Conservation (phyloP, 305 asterid species). For the Fraxinus greggii region DNA sequence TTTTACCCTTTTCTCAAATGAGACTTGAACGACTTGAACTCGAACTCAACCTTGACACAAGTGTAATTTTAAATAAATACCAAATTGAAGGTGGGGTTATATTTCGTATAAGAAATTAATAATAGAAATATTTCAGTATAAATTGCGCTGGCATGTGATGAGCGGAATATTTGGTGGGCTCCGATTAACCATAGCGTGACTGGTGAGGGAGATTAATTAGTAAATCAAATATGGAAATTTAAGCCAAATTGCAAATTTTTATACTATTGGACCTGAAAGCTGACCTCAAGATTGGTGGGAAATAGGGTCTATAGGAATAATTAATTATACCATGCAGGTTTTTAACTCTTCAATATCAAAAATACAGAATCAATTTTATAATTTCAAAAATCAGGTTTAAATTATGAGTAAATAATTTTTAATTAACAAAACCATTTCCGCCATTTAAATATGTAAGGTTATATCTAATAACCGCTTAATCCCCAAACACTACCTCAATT, state of each 20-base stretch:
- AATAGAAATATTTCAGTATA: background rate
- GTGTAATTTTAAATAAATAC: background rate
- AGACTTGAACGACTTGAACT: background rate
- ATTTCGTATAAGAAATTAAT: background rate
- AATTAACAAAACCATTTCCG: no score
- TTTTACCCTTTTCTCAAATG: background rate
- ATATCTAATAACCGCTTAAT: no score
- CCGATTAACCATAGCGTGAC: conserved; percentile 2
- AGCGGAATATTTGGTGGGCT: background rate
- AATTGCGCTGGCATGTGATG: background rate
- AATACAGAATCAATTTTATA: no score
- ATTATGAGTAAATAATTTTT: no score
- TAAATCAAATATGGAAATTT: background rate
- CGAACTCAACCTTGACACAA: background rate
- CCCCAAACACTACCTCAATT: no score
- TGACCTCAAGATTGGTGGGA: background rate
- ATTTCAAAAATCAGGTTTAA: no score
- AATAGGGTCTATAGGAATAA: background rate
- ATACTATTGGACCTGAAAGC: background rate
- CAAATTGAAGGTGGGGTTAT: background rate
- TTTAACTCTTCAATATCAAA: no score
- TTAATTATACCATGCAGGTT: no score
- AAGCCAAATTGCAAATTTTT: conserved; percentile 3
- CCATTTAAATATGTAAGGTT: no score
- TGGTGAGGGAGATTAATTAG: background rate